Base-by-base conservation (phyloP, 2,329 filamentous ascomycete genomes). In the Tricladium varicosporioides region DNA sequence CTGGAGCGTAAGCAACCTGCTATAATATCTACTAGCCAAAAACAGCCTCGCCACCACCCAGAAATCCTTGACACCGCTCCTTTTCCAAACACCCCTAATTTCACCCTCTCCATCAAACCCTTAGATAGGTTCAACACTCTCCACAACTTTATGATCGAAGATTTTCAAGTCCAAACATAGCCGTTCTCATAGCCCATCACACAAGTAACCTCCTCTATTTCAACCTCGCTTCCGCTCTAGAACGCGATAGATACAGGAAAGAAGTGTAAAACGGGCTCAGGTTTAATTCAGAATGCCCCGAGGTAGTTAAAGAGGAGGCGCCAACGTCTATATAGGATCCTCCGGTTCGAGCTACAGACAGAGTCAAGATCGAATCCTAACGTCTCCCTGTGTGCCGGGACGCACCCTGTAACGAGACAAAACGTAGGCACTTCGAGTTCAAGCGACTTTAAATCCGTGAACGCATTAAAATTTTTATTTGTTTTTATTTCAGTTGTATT, bases 251-350 rank as follows among this genome's bases (percentile, higher is more conserved):
- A 69, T 2, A 69, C 62, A 5, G 68, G 63, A 0, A 71, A 72
- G 51, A 82, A 75, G 1, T 69, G 67, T 2, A 69, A 61, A 58
- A 81, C 79, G 1, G 73, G 75, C 13, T 70, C 73, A 40, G 74
- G 72, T 48, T 76, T 75, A n/a, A 82, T 67, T 51, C 78, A 78
- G 61, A 83, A 76, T 62, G 80, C 78, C 5, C 77, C 18, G 79
- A 75, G 22, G 71, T 70, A 56, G 83, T 80, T 27, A 82, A 71
- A 58, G 76, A 69, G 11, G 75, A 77, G 9, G 73, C 75, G 1
- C 81, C 80, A 13, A 82, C 78, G 56, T 83, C 78, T 58, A 83
- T 78, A 62, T 82, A 83, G 61, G 82, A 83, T 0, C 81, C 80
- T 1, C 81, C 81, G 10, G 82, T 82, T 8, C 81, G 78, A 40